Evolutionary conservation across 1,139 yeast species (phyloP).

Genomic region (Geotrichum fermentans): DNA sequence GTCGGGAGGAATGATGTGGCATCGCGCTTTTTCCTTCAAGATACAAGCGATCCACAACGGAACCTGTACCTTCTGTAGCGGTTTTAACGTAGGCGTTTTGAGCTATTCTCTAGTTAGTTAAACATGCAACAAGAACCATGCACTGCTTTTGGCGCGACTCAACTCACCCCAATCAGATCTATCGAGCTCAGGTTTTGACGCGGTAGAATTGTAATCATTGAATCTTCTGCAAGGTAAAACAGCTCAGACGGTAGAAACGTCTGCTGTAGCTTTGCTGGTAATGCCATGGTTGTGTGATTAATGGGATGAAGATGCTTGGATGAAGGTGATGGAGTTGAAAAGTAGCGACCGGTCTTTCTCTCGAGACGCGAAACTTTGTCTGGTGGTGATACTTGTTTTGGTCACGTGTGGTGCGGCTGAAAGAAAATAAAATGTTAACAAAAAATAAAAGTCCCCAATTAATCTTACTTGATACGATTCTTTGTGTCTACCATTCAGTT

Average conservation of each 20-base stretch:
- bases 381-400: too few species aligned
- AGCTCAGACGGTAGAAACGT: slow-evolving; percentile 74
- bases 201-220: slow-evolving; percentile 66
- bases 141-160: too few species aligned
- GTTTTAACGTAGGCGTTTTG: slow-evolving; percentile 50
- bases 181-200: slow-evolving; percentile 62
- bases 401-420: too few species aligned
- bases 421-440: too few species aligned
- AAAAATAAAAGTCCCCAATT: too few species aligned
- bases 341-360: too few species aligned
- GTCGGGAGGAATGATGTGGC: slow-evolving; percentile 78
- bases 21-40: slow-evolving; percentile 76
- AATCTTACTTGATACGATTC: too few species aligned
- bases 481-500: too few species aligned
- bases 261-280: slow-evolving; percentile 53
- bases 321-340: too few species aligned
- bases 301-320: too few species aligned
- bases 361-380: too few species aligned
- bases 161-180: slow-evolving; percentile 56
- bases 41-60: slow-evolving; percentile 88
- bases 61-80: slow-evolving; percentile 65
- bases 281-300: slow-evolving; percentile 46
- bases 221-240: slow-evolving; percentile 81
- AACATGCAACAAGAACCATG: slow-evolving; percentile 1
- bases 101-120: slow-evolving; percentile 22